Evolutionary conservation across 805 yeast species (phyloP).

Genomic region (Candida nemodendra): DNA sequence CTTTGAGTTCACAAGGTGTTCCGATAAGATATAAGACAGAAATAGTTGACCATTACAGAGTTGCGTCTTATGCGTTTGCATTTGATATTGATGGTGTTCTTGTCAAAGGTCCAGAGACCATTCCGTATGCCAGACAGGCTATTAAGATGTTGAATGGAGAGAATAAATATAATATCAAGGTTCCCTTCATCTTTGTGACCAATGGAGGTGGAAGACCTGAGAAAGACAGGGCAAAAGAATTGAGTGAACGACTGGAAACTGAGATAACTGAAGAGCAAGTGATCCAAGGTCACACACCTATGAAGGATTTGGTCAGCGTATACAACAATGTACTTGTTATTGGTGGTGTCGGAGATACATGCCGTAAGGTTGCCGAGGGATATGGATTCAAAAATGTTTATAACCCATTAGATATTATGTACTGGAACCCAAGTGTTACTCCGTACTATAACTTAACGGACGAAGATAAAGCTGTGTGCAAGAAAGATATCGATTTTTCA

Average conservation of each 20-base stretch:
- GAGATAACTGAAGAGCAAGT: constrained; percentile 74
- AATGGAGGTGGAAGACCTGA: constrained; percentile 93
- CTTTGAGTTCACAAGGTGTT: constrained; percentile 30
- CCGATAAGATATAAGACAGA: constrained; percentile 44
- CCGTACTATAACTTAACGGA: constrained; percentile 80
- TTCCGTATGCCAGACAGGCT: constrained; percentile 78
- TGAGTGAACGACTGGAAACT: constrained; percentile 57
- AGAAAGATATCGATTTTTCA: constrained; percentile 61
- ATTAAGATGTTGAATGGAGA: constrained; percentile 71
- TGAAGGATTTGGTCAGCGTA: constrained; percentile 71
- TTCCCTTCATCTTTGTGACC: constrained; percentile 83
- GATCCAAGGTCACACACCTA: constrained; percentile 92
- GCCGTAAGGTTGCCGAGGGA: constrained; percentile 76
- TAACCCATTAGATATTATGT: constrained; percentile 78
- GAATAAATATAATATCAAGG: constrained; percentile 71
- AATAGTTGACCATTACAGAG: constrained; percentile 66
- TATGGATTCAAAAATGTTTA: constrained; percentile 84
- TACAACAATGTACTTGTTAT: constrained; percentile 78
- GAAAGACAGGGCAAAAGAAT: constrained; percentile 65
- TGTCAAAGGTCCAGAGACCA: constrained; percentile 78
- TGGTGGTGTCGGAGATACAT: constrained; percentile 85
- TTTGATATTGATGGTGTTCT: constrained; percentile 93
- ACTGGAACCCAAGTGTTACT: constrained; percentile 83
- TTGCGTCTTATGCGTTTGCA: constrained; percentile 84
- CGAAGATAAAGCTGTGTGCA: constrained; percentile 59